Base-by-base conservation (phyloP, 371 early-diverging fungal genomes). In the Mortierella sp. region DNA sequence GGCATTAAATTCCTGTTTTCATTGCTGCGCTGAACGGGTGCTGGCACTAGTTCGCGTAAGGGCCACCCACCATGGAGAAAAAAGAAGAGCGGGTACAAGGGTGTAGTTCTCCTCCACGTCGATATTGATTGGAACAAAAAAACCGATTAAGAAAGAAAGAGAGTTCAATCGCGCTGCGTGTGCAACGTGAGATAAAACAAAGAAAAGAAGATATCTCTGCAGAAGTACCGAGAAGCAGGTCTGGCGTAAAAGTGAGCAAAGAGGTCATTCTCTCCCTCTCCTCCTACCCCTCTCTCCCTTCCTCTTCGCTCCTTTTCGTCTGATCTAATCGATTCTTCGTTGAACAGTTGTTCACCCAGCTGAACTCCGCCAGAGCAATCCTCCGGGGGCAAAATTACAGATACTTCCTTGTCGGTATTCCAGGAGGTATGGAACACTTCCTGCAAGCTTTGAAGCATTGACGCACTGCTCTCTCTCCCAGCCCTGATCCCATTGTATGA, bases 141-240 rank as follows among this genome's bases (percentile, higher is more conserved):
- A 13, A 34, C 11, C 59, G 59, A 57, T 57, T 28, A 26, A 26
- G 14, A 54, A 54, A 54, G n/a, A 55, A 57, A 28, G 11, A 3
- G 57, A 61, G 34, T 61, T 61, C 31, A 61, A 19, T 61, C 34
- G 59, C 34, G 28, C 31, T 31, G 34, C 61, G 61, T 61, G 61
- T 61, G 61, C 61, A 61, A 61, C 61, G 61, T 61, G 34, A 61
- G 61, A 61, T 61, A 61, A 61, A 61, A 61, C 61, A 61, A 61
- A 61, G 3, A 19, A 59, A 59, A n/a, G n/a, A n/a, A n/a, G 34
- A 31, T 59, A 59, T 31, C 16, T 59, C 16, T 31, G 16, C 59
- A 31, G 61, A 61, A 4, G 61, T 61, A 61, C 28, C 13, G 28
- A 6, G 14, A 34, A 6, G 21, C 19, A 19, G 34, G 34, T 61